Percentiles rank a stretch among this genome's conserved stretches.
Conservation (phyloP, 1,284 basidiomycete species). For the Melampsora larici-populina region DNA sequence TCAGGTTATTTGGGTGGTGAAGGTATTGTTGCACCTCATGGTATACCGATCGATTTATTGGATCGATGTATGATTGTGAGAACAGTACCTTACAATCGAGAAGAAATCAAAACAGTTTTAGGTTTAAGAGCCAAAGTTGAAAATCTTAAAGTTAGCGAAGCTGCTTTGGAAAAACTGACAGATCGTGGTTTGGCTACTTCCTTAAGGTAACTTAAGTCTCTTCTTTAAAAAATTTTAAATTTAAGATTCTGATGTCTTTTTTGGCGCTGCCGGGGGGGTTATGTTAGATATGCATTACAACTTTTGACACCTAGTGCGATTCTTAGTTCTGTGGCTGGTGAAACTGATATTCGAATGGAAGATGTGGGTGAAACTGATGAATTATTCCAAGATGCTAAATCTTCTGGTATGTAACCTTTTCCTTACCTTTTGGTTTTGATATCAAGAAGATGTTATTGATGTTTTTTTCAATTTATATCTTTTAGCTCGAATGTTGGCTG, state of each 20-base stretch:
- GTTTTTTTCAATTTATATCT: neutral
- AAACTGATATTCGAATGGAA: constrained; percentile 74
- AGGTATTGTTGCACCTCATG: constrained; percentile 87
- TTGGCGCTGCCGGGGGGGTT: too few species aligned
- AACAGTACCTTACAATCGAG: constrained; percentile 76
- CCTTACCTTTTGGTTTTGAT: neutral
- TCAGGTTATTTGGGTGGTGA: constrained; percentile 54
- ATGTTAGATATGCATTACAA: constrained; percentile 78
- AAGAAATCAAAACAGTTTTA: constrained; percentile 82
- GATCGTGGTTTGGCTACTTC: constrained; percentile 78
- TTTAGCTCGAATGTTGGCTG: constrained; percentile 23
- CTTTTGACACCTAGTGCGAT: constrained; percentile 89
- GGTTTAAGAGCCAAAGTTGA: constrained; percentile 81
- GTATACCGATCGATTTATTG: constrained; percentile 86
- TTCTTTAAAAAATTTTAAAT: constrained; percentile 19
- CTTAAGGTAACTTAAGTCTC: constrained; percentile 65
- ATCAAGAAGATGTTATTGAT: neutral
- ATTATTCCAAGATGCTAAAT: constrained; percentile 87
- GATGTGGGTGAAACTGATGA: constrained; percentile 80
- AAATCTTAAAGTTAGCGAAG: constrained; percentile 70
- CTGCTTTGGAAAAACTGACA: constrained; percentile 76
- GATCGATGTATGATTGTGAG: constrained; percentile 97
- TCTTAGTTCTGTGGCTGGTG: constrained; percentile 70
- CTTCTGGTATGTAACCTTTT: constrained; percentile 11
- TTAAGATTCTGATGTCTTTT: neutral